Conservation (phyloP, 2,329 filamentous ascomycete species). For the Cytospora mali region DNA sequence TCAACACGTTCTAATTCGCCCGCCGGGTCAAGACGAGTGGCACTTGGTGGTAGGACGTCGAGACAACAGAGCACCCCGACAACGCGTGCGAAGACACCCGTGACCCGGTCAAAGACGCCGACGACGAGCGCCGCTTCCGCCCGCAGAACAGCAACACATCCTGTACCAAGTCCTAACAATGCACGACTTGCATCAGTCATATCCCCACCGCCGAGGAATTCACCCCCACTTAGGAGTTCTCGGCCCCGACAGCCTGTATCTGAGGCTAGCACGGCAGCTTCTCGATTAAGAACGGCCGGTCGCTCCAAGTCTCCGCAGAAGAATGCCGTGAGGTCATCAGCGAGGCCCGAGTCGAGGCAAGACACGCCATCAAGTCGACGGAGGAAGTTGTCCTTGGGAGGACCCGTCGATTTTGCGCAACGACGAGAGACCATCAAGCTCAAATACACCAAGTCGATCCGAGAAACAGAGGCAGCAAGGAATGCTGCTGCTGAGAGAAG, state of each 20-base stretch:
- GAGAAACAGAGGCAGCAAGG: constrained; percentile 67
- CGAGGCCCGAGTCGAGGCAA: constrained; percentile 37
- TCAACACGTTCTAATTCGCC: constrained; percentile 62
- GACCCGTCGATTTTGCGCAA: constrained; percentile 82
- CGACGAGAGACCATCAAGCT: constrained; percentile 80
- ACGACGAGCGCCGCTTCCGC: constrained; percentile 46
- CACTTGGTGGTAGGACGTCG: constrained; percentile 42
- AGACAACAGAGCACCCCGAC: constrained; percentile 38
- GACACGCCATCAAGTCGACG: constrained; percentile 46
- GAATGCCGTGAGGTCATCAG: constrained; percentile 35
- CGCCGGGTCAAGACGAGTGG: constrained; percentile 45
- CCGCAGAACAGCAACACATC: constrained; percentile 38
- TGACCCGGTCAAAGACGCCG: constrained; percentile 48
- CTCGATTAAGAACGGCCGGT: constrained; percentile 66
- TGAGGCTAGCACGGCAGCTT: constrained; percentile 70
- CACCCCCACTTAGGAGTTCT: constrained; percentile 79
- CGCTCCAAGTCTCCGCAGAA: constrained; percentile 52
- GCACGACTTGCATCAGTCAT: constrained; percentile 70
- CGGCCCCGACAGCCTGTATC: constrained; percentile 80
- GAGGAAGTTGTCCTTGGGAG: constrained; percentile 60
- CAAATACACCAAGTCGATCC: constrained; percentile 82
- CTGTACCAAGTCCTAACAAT: constrained; percentile 50
- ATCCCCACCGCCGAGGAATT: constrained; percentile 75
- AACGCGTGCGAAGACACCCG: constrained; percentile 45
- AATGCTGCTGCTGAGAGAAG: constrained; percentile 57